Base-by-base conservation (phyloP, 441 rosid species). In the Brassica balearica region DNA sequence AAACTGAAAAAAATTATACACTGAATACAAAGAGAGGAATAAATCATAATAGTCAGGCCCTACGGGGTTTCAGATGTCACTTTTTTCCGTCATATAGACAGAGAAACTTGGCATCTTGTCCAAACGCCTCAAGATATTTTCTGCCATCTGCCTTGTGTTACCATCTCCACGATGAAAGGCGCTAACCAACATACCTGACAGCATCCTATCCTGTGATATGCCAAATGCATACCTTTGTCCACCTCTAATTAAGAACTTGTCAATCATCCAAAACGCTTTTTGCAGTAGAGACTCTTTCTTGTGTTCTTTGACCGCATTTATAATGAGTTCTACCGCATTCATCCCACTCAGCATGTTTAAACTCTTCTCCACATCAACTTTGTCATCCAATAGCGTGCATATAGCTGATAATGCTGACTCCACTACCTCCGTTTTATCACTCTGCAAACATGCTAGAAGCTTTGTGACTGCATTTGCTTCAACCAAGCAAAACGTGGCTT, bases 201-300 rank as follows among this genome's bases (percentile, higher is more conserved):
- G 75, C 81, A 81, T 68, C 84, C 88, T 90, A 74, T 95, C 99
- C 81, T 85, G 89, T 27, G 95, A 88, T 80, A 95, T 93, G 71
- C 82, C 86, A 12, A 87, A 82, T 15, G 82, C 87, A 61, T 87
- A 85, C 74, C 83, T 77, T 32, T 85, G 83, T 17, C 92, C 92
- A 7, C 94, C 96, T 87, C 82, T 86, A 75, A 74, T 71, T 77
- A 95, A 84, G 85, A 95, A 95, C 80, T 83, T 91, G 72, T 93
- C 99, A 73, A 95, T 83, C 77, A 95, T 74, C 98, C 98, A 91
- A 84, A 93, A 88, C 66, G 95, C 90, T 69, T 95, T 93, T 84
- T 93, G 90, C 91, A 87, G 6, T 65, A 95, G 73, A 70, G 88
- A 83, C 80, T 91, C 98, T 72, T 84, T 84, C 80, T 74, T 84